phyloP scores from a whole-genome alignment of 352 stramenopile genomes.

The Phytophthora brassicae region DNA sequence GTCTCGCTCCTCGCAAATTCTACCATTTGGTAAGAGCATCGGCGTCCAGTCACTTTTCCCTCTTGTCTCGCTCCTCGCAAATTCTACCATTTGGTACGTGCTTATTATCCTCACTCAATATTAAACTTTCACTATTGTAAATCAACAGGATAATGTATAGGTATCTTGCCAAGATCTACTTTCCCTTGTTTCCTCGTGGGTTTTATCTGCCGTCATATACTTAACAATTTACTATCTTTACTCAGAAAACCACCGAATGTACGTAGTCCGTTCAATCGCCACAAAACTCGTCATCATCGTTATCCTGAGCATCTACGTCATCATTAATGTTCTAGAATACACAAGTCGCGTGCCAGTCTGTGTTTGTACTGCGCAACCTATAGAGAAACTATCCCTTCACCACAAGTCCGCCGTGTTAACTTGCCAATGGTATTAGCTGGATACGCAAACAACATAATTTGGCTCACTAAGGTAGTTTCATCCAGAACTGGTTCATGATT shows the following conservation, averaged over 20 bases:
- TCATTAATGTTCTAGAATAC: constrained; percentile 32
- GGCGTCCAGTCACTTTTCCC: constrained; percentile 49
- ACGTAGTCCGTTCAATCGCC: constrained; percentile 27
- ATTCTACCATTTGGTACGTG: constrained; percentile 40
- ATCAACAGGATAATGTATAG: constrained; percentile 48
- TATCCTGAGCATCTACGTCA: constrained; percentile 37
- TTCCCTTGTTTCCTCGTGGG: constrained; percentile 44
- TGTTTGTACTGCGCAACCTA: constrained; percentile 46
- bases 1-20: constrained; percentile 47
- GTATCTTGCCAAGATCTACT: constrained; percentile 49
- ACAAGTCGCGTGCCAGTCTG: constrained; percentile 39
- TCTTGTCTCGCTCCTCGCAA: constrained; percentile 46
- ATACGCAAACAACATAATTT: constrained; percentile 50
- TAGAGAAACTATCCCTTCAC: constrained; percentile 46
- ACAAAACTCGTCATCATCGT: constrained; percentile 21
- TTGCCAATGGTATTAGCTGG: constrained; percentile 50
- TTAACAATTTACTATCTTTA: constrained; percentile 55
- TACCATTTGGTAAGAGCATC: constrained; percentile 34
- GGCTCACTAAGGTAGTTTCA: constrained; percentile 48
- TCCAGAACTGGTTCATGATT: constrained; percentile 41
- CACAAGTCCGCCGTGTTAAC: constrained; percentile 43
- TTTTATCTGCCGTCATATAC: constrained; percentile 40
- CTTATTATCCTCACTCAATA: too few species aligned
- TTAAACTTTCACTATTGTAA: too few species aligned
- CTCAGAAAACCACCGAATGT: constrained; percentile 32